These are phyloP conservation scores for Phytophthora europaea DNA, from an alignment of 352 stramenopile genomes.

Conservation along the genomic window DNA sequence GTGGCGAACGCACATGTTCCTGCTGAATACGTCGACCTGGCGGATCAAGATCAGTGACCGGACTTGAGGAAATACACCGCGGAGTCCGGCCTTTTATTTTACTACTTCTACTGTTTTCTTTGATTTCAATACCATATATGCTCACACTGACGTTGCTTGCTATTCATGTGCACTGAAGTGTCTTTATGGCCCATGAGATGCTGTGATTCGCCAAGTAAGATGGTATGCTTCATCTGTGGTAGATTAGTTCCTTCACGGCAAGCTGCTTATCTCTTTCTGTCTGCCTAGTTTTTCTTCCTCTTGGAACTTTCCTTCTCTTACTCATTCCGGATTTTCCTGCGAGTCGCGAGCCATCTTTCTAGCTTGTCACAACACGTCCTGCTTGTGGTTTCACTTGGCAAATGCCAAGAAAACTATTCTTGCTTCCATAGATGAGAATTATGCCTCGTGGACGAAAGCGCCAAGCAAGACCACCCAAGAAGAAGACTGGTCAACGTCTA, in stretches of 20 bases:
- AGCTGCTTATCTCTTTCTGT: too few species aligned
- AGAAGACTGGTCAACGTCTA: neutral
- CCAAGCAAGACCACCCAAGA: neutral
- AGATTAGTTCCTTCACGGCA: too few species aligned
- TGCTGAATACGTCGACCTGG: constrained; percentile 74
- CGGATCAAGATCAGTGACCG: constrained; percentile 69
- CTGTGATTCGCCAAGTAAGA: neutral
- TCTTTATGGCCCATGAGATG: neutral
- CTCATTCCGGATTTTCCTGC: neutral
- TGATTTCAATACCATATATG: constrained; percentile 10
- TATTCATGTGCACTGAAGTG: neutral
- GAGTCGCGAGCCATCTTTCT: too few species aligned
- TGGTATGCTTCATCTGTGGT: neutral
- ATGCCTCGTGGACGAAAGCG: constrained; percentile 1
- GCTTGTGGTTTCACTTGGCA: neutral
- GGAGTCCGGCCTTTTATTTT: neutral
- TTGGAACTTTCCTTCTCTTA: too few species aligned
- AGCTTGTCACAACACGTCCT: too few species aligned
- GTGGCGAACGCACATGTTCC: constrained; percentile 80
- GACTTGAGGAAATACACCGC: constrained; percentile 24
- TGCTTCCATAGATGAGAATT: neutral
- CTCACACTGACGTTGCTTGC: neutral
- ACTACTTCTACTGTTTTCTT: neutral
- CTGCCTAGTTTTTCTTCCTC: too few species aligned
- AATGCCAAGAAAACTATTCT: neutral